phyloP scores from a whole-genome alignment of 768 basidiomycete species.

The Cystofilobasidium ferigula region DNA sequence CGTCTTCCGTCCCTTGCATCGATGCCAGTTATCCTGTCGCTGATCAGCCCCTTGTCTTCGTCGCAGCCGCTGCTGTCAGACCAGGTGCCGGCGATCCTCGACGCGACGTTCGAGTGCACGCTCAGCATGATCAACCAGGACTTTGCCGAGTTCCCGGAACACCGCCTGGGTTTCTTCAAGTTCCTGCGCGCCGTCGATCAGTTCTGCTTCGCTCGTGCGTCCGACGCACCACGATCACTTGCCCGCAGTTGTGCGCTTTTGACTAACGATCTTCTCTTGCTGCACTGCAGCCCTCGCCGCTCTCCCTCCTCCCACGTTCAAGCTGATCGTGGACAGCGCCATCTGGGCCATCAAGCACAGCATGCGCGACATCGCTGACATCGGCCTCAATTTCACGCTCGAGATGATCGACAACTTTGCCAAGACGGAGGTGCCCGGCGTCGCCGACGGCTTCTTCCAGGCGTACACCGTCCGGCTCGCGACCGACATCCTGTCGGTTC shows the following conservation, averaged over 20 bases:
- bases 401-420: constrained; percentile 96
- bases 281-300: constrained; percentile 55
- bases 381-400: constrained; percentile 55
- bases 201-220: constrained; percentile 85
- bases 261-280: not conserved
- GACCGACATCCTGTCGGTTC: constrained; percentile 91
- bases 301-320: constrained; percentile 85
- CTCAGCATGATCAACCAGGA: constrained; percentile 99
- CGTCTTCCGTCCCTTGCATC: constrained; percentile 36
- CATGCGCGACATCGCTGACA: constrained; percentile 95
- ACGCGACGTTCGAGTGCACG: constrained; percentile 94
- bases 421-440: constrained; percentile 52
- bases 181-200: constrained; percentile 82
- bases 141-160: constrained; percentile 96
- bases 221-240: constrained; percentile 2
- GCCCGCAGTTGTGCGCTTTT: not conserved
- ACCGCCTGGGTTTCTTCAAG: constrained; percentile 93
- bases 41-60: not conserved
- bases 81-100: constrained; percentile 86
- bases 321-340: constrained; percentile 93
- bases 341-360: constrained; percentile 99
- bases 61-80: constrained; percentile 71
- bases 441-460: constrained; percentile 89
- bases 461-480: constrained; percentile 86
- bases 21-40: not conserved